Evolutionary conservation across 306 rosid genomes (phyloP), one percentile per base, ranked within the genome.

Genomic region (Dalbergia cochinchinensis): DNA sequence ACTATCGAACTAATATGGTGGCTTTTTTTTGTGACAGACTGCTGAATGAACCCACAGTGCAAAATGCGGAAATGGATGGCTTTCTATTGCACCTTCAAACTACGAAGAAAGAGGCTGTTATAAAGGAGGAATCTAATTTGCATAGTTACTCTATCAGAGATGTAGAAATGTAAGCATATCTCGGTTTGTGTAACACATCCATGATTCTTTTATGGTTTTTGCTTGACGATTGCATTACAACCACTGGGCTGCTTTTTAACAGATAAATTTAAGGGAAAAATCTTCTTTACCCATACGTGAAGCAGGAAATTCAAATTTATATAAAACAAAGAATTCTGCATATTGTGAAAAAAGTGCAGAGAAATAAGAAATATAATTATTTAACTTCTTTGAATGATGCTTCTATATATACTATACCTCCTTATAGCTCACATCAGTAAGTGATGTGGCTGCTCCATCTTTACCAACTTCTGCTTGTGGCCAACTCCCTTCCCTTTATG

Each of bases 121-220:
- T 84, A 80, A 87, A 84, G 86, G 91, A 84, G 81, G 96, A 93
- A 75, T 69, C 90, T 10, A 88, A 83, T 77, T 79, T 93, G 86
- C 96, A 91, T 89, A 78, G 72, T 26, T 95, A 95, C 89, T 91
- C 98, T 11, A 91, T 87, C 47, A 86, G 86, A 76, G 99, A 95
- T 84, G 94, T 91, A 55, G 96, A 95, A 81, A 90, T 89, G 99
- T 95, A 83, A 84, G 91, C 69, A 54, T 70, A 18, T 74, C 5
- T 33, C 20, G 15, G 4, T 31, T 73, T 33, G 8, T 8, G 54
- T 65, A 26, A 14, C 22, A n/a, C 47, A 51, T 84, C 47, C 63
- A 16, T 59, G 61, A 26, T 66, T 78, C 7, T 75, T 69, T 60
- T 44, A 51, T 10, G 34, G 71, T 65, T 60, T 51, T 44, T 7